Conservation (phyloP, 2,329 filamentous ascomycete genomes). For the Elsinoe australis region DNA sequence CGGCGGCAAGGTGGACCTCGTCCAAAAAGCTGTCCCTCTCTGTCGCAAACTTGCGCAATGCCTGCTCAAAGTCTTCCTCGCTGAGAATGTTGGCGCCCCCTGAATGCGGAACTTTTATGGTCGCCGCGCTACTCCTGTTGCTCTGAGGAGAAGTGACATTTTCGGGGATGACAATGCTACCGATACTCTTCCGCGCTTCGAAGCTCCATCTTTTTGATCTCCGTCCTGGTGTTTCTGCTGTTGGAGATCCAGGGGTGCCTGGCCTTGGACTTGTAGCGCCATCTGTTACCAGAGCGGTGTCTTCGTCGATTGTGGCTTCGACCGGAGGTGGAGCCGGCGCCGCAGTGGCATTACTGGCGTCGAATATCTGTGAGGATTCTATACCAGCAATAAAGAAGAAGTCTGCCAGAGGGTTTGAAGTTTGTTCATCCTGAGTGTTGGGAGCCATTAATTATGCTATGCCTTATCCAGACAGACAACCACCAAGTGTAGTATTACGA, state of each 20-base stretch:
- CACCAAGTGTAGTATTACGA: not conserved
- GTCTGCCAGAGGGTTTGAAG: constrained; percentile 52
- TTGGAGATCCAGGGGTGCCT: constrained; percentile 37
- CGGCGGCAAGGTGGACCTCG: constrained; percentile 81
- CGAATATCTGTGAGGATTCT: constrained; percentile 45
- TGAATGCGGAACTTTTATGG: constrained; percentile 44
- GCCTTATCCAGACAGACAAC: not conserved
- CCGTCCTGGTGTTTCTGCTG: constrained; percentile 32
- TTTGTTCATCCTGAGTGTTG: constrained; percentile 12
- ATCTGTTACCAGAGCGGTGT: constrained; percentile 84
- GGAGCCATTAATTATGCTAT: constrained; percentile 6
- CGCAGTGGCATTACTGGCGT: constrained; percentile 32
- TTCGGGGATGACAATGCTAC: constrained; percentile 40
- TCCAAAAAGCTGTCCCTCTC: constrained; percentile 90
- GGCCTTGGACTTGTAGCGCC: constrained; percentile 58
- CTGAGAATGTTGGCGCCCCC: constrained; percentile 40
- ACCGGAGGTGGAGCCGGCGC: constrained; percentile 29
- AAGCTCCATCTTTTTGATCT: constrained; percentile 38
- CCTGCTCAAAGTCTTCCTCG: constrained; percentile 90
- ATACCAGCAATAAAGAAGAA: constrained; percentile 58
- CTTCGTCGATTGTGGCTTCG: constrained; percentile 52
- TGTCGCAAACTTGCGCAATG: constrained; percentile 87
- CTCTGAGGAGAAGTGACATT: constrained; percentile 46
- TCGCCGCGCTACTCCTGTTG: constrained; percentile 58
- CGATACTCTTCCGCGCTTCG: constrained; percentile 45